phyloP scores from a whole-genome alignment of 202 grass and related monocot species.

The Thinopyrum obtusiflorum region DNA sequence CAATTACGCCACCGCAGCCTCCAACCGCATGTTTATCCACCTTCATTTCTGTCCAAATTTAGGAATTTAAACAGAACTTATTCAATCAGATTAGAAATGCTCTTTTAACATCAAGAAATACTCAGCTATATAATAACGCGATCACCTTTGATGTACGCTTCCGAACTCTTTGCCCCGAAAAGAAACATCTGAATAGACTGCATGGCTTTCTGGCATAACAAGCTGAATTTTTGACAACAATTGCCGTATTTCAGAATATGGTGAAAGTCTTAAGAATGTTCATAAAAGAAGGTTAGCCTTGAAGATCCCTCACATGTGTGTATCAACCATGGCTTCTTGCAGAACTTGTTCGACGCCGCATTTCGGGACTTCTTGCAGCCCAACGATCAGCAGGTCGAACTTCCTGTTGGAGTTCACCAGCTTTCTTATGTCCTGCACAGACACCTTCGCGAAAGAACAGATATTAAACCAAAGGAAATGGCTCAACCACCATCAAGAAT shows the following conservation, averaged over 20 bases:
- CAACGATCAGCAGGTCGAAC: constrained; percentile 56
- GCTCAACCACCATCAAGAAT: neutral
- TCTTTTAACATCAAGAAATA: neutral
- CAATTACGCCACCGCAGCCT: constrained; percentile 55
- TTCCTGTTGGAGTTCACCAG: constrained; percentile 42
- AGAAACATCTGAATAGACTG: constrained; percentile 66
- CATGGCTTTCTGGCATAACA: constrained; percentile 54
- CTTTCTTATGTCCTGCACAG: constrained; percentile 45
- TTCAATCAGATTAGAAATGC: neutral
- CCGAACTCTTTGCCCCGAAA: constrained; percentile 51
- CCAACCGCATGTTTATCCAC: constrained; percentile 46
- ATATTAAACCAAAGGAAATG: neutral
- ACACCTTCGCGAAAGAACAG: constrained; percentile 31
- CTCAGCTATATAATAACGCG: neutral
- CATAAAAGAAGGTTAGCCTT: neutral
- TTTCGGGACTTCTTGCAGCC: constrained; percentile 62
- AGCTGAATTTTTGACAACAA: constrained; percentile 23
- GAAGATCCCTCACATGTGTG: constrained; percentile 41
- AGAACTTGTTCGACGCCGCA: constrained; percentile 34
- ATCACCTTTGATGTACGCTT: constrained; percentile 49
- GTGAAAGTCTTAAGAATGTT: neutral
- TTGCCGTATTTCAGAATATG: neutral
- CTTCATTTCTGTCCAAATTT: constrained; percentile 39
- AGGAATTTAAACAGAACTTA: neutral
- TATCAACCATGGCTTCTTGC: constrained; percentile 49